phyloP scores from a whole-genome alignment of 148 eudicot species.

The Chenopodium berlandieri region DNA sequence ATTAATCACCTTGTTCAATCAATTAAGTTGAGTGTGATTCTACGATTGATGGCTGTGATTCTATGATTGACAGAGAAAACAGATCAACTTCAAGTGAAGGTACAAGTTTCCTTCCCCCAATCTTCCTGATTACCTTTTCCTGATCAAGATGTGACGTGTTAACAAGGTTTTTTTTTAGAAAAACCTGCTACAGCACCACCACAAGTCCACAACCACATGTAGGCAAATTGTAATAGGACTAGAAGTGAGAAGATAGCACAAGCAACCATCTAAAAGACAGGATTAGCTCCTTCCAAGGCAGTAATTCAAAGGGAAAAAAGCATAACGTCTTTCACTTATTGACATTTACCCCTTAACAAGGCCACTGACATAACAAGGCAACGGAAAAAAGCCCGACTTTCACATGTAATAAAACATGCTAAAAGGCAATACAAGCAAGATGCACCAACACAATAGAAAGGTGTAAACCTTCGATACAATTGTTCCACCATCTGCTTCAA shows the following conservation, averaged over 20 bases:
- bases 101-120: neutral
- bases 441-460: neutral
- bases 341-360: neutral
- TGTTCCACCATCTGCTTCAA: conserved; percentile 79
- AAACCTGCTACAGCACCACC: neutral
- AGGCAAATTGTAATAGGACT: neutral
- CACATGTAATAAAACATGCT: conserved; percentile 1
- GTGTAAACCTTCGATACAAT: conserved; percentile 71
- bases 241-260: neutral
- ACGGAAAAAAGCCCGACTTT: neutral
- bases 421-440: neutral
- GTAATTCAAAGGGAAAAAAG: neutral
- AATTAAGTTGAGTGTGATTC: neutral
- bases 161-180: neutral
- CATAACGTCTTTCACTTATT: neutral
- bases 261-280: neutral
- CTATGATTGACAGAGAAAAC: neutral
- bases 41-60: too few relatives aligned
- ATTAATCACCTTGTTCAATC: neutral
- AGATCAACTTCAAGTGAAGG: neutral
- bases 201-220: neutral
- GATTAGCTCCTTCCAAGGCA: neutral
- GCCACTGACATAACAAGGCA: neutral
- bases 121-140: neutral
- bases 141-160: neutral